Evolutionary conservation across 1,284 basidiomycete genomes (phyloP).

Genomic region (Trichosporon asahii): DNA sequence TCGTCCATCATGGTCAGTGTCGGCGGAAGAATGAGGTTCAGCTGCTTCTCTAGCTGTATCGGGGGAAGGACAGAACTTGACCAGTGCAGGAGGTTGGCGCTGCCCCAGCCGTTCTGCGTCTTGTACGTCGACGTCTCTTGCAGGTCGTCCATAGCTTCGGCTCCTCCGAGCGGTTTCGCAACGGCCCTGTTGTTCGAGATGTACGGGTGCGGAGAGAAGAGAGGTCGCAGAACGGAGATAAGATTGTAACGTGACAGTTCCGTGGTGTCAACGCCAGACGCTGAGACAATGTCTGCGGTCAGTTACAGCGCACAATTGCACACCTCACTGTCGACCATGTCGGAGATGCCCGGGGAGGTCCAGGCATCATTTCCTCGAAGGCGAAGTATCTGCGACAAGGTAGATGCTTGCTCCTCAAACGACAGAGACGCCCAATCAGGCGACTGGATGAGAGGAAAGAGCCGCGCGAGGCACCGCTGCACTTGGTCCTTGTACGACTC

Average conservation of each 20-base stretch:
- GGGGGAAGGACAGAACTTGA: slow-evolving; percentile 14
- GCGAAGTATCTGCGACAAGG: slow-evolving; percentile 27
- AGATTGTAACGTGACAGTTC: slow-evolving; percentile 29
- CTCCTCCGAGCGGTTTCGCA: slow-evolving; percentile 50
- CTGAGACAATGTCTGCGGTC: neutral
- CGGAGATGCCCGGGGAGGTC: slow-evolving; percentile 26
- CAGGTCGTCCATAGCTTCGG: slow-evolving; percentile 38
- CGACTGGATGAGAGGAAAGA: neutral
- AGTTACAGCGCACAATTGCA: too few relatives aligned
- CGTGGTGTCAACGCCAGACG: slow-evolving; percentile 1
- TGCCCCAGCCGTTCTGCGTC: slow-evolving; percentile 31
- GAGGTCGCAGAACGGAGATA: slow-evolving; percentile 23
- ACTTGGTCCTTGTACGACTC: slow-evolving; percentile 1
- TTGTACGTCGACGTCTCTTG: slow-evolving; percentile 42
- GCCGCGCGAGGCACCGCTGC: neutral
- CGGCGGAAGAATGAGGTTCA: slow-evolving; percentile 47
- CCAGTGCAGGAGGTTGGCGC: slow-evolving; percentile 32
- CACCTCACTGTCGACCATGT: slow-evolving; percentile 31
- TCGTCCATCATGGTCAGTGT: slow-evolving; percentile 51
- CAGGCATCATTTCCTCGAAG: slow-evolving; percentile 37
- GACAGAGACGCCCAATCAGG: slow-evolving; percentile 26
- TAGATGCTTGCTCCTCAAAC: slow-evolving; percentile 29
- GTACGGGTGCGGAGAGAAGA: slow-evolving; percentile 34
- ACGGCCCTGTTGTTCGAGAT: slow-evolving; percentile 19
- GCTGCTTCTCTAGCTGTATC: slow-evolving; percentile 25